Evolutionary conservation across 2,329 filamentous ascomycete species (phyloP), one percentile per base, ranked within the genome.

Genomic region (Xenoacremonium recifei): DNA sequence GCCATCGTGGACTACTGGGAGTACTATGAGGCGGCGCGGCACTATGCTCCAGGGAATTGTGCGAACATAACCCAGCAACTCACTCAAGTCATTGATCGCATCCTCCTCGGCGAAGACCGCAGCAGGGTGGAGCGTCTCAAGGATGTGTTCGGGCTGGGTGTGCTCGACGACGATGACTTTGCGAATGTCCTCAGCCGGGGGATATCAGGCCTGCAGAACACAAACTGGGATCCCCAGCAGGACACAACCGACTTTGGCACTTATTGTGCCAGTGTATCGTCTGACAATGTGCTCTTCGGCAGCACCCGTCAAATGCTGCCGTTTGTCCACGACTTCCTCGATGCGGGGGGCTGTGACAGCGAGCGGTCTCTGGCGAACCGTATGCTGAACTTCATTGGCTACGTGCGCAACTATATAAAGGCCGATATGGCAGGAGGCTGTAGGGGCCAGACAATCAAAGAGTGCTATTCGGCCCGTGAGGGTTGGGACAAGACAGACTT

Each of bases 1-100:
- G 87, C 87, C 4, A 85, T 93, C 41, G 82, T 80, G 50, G 87
- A 93, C 53, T 92, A 84, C 64, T 92, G 87, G 75, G 60, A 77
- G 54, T 81, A 80, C 52, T 72, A 63, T 30, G 75, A 79, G 52
- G 76, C 75, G 1, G 71, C 72, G 0, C 67, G 71, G 2, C 57
- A 71, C 11, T 80, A 67, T 42, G 68, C 68, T 0, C 76, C 77
- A 54, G 64, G 73, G 0, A 75, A 79, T 21, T 93, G 89, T 58
- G 75, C 90, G 25, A 65, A 70, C 1, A 75, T 75, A 2, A 84
- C 82, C 0, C 81, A 86, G 57, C 82, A 70, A 46, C 55, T 80
- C 10, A 75, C 71, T 1, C 61, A 75, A 33, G 59, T 76, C 5
- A 59, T 79, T 17, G 77, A 81, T 57, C 71, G 67, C 31, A 73